Percentiles rank a stretch among this genome's conserved stretches.
These are phyloP conservation scores for Lentinula guzmanii DNA, from an alignment of 768 basidiomycete genomes.

Conservation along the genomic window DNA sequence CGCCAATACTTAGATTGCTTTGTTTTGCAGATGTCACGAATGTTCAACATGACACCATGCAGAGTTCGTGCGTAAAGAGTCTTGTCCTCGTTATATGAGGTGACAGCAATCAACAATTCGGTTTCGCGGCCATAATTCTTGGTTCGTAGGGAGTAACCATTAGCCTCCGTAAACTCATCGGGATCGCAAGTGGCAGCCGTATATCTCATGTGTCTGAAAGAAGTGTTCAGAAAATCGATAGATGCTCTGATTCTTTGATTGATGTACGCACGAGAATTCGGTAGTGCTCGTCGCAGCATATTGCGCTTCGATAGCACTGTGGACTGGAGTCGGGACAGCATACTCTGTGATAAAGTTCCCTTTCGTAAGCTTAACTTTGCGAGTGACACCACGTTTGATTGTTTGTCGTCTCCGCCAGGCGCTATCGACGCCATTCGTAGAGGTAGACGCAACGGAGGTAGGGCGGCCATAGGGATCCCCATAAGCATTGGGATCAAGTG, in stretches of 20 bases:
- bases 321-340: slow-evolving; percentile 58
- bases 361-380: slow-evolving; percentile 68
- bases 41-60: slow-evolving; percentile 96
- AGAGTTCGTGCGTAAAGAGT: slow-evolving; percentile 86
- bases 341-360: slow-evolving; percentile 74
- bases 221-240: background rate
- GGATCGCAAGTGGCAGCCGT: slow-evolving; percentile 90
- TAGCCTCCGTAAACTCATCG: slow-evolving; percentile 75
- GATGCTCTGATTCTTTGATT: background rate
- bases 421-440: slow-evolving; percentile 51
- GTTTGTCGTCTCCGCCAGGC: slow-evolving; percentile 63
- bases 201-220: slow-evolving; percentile 80
- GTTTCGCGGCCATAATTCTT: slow-evolving; percentile 87
- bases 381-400: slow-evolving; percentile 67
- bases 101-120: slow-evolving; percentile 91
- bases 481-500: slow-evolving; percentile 47
- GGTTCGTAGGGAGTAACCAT: slow-evolving; percentile 80
- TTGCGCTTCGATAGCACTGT: slow-evolving; percentile 59
- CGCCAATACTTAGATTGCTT: slow-evolving; percentile 93
- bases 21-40: slow-evolving; percentile 95
- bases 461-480: slow-evolving; percentile 67
- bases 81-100: slow-evolving; percentile 92
- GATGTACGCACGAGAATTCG: slow-evolving; percentile 60
- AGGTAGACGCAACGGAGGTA: slow-evolving; percentile 43
- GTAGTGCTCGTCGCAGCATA: slow-evolving; percentile 50